Evolutionary conservation across 345 rosid genomes (phyloP), one percentile per base, ranked within the genome.

Genomic region (Citrus trifoliata): DNA sequence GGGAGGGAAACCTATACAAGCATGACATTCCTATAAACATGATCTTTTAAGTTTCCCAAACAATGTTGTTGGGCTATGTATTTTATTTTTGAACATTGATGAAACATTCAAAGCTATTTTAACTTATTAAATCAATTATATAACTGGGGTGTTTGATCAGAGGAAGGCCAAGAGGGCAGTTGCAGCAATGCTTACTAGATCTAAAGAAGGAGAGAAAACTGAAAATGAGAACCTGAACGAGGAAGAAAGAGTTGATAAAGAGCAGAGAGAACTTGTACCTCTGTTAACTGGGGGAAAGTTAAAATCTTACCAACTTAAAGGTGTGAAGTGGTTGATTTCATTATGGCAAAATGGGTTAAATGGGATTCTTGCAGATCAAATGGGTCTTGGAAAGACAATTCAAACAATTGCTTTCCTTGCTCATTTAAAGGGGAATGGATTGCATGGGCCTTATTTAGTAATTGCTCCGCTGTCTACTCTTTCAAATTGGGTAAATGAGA

Each of bases 401-500:
- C 99, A 96, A 82, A 93, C 97, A 25, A 94, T 96, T 76, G 94
- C 94, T 67, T 96, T 96, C 77, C 90, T 96, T 51, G 87, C 98
- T 60, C 99, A 96, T 83, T 79, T 96, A 27, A 96, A 89, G 82
- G 97, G 93, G 74, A 93, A 93, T 46, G 93, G 95, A 69, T 81
- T 96, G 86, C 80, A 94, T 85, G 98, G 99, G 64, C 98, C 99
- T 14, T 96, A 88, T 87, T 81, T 96, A 53, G 88, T 96, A 19
- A 91, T 96, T 87, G 97, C 98, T 84, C 99, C 99, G n/a, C 90
- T 96, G 72, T 94, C 99, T 76, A 96, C 99, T 48, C 93, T 96
- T 79, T 90, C 97, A 70, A 94, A 96, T 83, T 96, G 99, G 99
- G 51, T 89, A 32, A 94, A 91, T 83, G 99, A 94, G 85, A 79